Percentiles rank a stretch among this genome's conserved stretches.
Conservation (phyloP, 192 early-diverging fungal genomes). For the Coemansia sp. region DNA sequence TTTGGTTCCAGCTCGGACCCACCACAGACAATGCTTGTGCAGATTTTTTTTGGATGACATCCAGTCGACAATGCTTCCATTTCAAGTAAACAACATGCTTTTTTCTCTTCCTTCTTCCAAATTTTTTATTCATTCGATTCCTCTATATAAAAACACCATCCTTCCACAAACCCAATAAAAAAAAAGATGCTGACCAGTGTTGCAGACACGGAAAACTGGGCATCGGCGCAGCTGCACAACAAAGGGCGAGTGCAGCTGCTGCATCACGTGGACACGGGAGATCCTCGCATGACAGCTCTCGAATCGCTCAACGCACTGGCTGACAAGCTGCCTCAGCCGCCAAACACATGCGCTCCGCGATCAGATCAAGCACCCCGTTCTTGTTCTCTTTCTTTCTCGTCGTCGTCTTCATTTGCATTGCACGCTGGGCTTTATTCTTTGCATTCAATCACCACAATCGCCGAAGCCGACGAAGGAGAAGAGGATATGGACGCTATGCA, state of each 20-base stretch:
- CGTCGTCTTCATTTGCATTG: no score
- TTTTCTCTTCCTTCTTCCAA: no score
- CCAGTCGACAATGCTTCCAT: no score
- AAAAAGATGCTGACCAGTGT: background rate
- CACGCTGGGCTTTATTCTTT: background rate
- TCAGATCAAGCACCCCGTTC: background rate
- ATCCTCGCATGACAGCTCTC: background rate
- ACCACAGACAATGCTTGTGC: no score
- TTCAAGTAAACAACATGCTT: no score
- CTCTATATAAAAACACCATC: no score
- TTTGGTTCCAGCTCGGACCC: no score
- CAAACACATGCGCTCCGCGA: background rate
- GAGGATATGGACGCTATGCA: background rate
- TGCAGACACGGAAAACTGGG: background rate
- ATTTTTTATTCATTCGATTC: no score
- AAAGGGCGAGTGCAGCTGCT: background rate
- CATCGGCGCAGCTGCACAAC: background rate
- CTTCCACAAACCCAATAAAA: no score
- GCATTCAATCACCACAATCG: constrained; percentile 5
- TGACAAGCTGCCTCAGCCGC: background rate
- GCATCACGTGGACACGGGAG: constrained; percentile 1
- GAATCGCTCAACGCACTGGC: background rate
- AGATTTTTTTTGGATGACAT: no score
- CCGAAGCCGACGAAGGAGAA: background rate
- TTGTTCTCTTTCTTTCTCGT: background rate